Percentiles rank a stretch among this genome's conserved stretches.
phyloP scores from a whole-genome alignment of 768 basidiomycete genomes.

The Hydnomerulius pinastri region DNA sequence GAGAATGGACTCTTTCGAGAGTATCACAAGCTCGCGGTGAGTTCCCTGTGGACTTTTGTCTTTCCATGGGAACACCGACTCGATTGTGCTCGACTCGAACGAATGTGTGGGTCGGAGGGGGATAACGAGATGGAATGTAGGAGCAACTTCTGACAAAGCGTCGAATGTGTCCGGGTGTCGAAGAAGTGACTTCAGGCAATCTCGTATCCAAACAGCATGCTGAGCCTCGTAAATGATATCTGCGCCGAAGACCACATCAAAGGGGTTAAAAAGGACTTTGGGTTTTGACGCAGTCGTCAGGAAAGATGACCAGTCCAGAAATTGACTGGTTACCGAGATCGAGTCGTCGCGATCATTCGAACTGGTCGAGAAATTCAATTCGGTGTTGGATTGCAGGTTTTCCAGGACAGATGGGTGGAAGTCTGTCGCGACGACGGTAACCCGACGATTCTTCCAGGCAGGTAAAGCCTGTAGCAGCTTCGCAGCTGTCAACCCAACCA shows the following conservation, averaged over 20 bases:
- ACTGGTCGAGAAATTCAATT: slow-evolving; percentile 31
- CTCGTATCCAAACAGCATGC: slow-evolving; percentile 49
- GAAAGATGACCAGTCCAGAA: slow-evolving; percentile 44
- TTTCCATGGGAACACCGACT: slow-evolving; percentile 47
- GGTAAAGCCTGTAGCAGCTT: slow-evolving; percentile 27
- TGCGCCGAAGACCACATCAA: slow-evolving; percentile 53
- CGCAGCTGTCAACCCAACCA: slow-evolving; percentile 46
- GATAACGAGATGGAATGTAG: slow-evolving; percentile 71
- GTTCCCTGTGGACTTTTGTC: slow-evolving; percentile 1
- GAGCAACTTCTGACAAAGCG: not conserved
- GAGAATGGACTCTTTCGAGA: slow-evolving; percentile 53
- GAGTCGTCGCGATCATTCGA: not conserved
- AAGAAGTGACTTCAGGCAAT: slow-evolving; percentile 42
- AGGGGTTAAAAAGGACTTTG: slow-evolving; percentile 34
- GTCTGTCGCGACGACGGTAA: slow-evolving; percentile 47
- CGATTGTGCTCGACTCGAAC: slow-evolving; percentile 59
- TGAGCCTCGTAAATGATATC: slow-evolving; percentile 56
- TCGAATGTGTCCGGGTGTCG: slow-evolving; percentile 17
- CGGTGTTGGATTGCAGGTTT: slow-evolving; percentile 49
- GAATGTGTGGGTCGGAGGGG: slow-evolving; percentile 69
- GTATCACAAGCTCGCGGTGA: slow-evolving; percentile 44
- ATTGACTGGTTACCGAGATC: slow-evolving; percentile 25
- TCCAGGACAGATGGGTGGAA: slow-evolving; percentile 48
- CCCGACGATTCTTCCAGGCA: slow-evolving; percentile 3
- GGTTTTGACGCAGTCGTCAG: slow-evolving; percentile 12